Evolutionary conservation across 2,329 filamentous ascomycete species (phyloP), one percentile per base, ranked within the genome.

Genomic region (Tothia fuscella): DNA sequence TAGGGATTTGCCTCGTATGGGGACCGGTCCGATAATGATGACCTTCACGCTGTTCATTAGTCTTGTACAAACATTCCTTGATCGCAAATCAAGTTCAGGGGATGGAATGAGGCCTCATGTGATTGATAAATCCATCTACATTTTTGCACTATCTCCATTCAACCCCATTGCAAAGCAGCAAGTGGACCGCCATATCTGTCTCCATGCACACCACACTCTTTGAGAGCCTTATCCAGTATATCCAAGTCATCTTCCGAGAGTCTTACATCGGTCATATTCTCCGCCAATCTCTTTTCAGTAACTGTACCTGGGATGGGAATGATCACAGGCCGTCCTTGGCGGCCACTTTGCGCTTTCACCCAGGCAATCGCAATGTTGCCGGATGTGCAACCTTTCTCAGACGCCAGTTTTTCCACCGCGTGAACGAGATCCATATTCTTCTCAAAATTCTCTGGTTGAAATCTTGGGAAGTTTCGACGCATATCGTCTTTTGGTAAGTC

Each of bases 381-480:
- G 2, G 62, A 57, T 2, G 64, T 62, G 43, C 51, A 53, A 5
- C 67, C 67, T 60, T 82, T 83, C 50, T 65, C 64, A 49, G 63
- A 54, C 1, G 80, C 79, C 28, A 85, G 52, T 19, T 61, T 61
- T 53, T 76, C 62, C 10, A 85, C 58, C 43, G 74, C 64, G 5
- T 65, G 48, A 7, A 78, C 74, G 4, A 86, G 67, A 53, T 75
- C 58, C 6, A 83, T 51, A 56, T 85, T 86, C 54, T 70, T 67
- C 28, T 70, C 63, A 50, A 85, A 80, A 46, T 72, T 73, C 9
- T 71, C 78, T 2, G 67, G 63, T 47, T 74, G 68, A 60, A 83
- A 84, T 17, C 78, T 68, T 4, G 79, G 78, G 17, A 66, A 53
- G 28, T 48, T 49, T 10, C 45, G 44, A 13, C 57, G 50, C 30